A percentile compares a stretch with the other conserved stretches of the same genome.
These are phyloP conservation scores for Tolypocladium inflatum DNA, from an alignment of 2,329 filamentous ascomycete species.

Conservation along the genomic window DNA sequence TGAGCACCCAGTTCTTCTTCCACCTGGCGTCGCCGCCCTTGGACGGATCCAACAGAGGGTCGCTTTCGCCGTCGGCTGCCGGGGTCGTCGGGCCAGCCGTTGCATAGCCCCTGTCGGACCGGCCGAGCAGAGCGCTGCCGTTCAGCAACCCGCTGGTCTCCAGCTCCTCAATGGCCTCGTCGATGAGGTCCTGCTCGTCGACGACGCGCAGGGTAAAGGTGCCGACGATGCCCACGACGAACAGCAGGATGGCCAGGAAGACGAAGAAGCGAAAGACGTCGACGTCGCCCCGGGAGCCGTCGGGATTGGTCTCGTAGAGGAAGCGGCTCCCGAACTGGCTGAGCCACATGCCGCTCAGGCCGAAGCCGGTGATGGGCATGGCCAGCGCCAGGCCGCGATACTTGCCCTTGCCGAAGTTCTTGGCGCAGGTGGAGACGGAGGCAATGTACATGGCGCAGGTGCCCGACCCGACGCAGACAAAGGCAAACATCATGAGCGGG, in stretches of 20 bases:
- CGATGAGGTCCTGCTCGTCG: slow-evolving; percentile 78
- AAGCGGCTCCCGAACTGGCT: slow-evolving; percentile 77
- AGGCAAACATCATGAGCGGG: slow-evolving; percentile 74
- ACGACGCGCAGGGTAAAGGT: slow-evolving; percentile 67
- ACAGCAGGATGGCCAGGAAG: slow-evolving; percentile 67
- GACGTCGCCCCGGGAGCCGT: slow-evolving; percentile 54
- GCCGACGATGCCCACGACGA: slow-evolving; percentile 63
- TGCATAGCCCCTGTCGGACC: slow-evolving; percentile 50
- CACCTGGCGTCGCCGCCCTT: slow-evolving; percentile 42
- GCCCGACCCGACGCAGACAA: slow-evolving; percentile 71
- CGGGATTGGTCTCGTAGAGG: slow-evolving; percentile 58
- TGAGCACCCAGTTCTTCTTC: slow-evolving; percentile 86
- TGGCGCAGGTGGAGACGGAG: slow-evolving; percentile 89
- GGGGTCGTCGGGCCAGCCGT: slow-evolving; percentile 38
- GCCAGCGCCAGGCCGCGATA: slow-evolving; percentile 85
- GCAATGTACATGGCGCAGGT: slow-evolving; percentile 85
- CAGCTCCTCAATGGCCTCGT: slow-evolving; percentile 82
- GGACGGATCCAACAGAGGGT: slow-evolving; percentile 26
- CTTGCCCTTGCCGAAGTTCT: slow-evolving; percentile 89
- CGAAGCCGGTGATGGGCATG: slow-evolving; percentile 84
- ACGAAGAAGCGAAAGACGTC: slow-evolving; percentile 81
- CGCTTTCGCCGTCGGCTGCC: slow-evolving; percentile 36
- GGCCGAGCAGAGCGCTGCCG: slow-evolving; percentile 61
- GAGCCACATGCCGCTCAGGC: slow-evolving; percentile 91
- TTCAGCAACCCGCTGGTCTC: slow-evolving; percentile 78